Conservation (phyloP, 495 filamentous ascomycete genomes). For the Lepidopterella palustris region DNA sequence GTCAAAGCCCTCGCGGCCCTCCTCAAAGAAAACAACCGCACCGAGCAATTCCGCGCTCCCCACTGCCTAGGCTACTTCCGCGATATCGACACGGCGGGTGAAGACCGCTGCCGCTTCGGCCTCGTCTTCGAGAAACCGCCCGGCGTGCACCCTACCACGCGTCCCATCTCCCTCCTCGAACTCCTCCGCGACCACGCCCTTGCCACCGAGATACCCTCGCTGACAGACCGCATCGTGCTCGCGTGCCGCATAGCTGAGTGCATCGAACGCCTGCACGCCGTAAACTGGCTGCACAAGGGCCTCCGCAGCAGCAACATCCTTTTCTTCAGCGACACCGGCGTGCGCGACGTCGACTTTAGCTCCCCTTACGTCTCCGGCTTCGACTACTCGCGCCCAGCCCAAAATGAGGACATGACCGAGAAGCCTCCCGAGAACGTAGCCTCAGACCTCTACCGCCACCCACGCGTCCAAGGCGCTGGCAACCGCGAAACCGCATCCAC, state of each 20-base stretch:
- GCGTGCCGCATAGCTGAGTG: constrained; percentile 23
- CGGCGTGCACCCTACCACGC: constrained; percentile 11
- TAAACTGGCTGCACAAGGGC: constrained; percentile 55
- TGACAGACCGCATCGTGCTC: constrained; percentile 27
- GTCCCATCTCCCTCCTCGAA: constrained; percentile 23
- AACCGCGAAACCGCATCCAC: constrained; percentile 19
- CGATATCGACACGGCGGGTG: constrained; percentile 26
- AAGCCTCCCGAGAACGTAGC: constrained; percentile 41
- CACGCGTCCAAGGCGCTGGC: constrained; percentile 36
- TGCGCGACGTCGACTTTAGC: constrained; percentile 27
- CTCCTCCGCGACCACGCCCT: constrained; percentile 12
- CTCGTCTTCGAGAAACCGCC: constrained; percentile 36
- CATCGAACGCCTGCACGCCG: constrained; percentile 42
- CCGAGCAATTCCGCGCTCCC: constrained; percentile 34
- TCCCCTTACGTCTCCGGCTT: constrained; percentile 48
- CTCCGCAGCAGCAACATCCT: constrained; percentile 48
- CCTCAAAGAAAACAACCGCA: constrained; percentile 27
- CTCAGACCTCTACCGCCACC: constrained; percentile 49
- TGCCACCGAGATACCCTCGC: constrained; percentile 15
- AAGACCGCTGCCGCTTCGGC: constrained; percentile 32
- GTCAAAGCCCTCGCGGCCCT: constrained; percentile 28
- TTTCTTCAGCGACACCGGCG: constrained; percentile 40
- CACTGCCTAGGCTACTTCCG: constrained; percentile 36
- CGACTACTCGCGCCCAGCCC: constrained; percentile 49
- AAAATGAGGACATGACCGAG: constrained; percentile 46